Evolutionary conservation across 106 monocot genomes (phyloP), one percentile per base, ranked within the genome.

Genomic region (Dendrobium officinale): DNA sequence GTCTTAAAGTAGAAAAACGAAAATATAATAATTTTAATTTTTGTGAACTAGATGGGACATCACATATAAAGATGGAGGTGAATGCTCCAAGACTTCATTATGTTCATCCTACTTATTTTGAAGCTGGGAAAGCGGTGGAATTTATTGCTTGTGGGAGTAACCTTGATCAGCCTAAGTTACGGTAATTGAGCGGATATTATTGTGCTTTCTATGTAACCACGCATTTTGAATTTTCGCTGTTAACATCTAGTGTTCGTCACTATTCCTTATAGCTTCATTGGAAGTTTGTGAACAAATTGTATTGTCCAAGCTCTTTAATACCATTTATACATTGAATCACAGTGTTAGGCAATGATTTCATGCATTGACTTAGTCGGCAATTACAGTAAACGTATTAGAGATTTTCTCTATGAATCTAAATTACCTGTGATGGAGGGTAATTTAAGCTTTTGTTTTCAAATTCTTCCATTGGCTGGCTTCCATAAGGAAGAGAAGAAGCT

Each of bases 121-220:
- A 94, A 80, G 90, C 90, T 77, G 96, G 96, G 16, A 90, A 97
- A 80, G 85, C 94, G 9, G 80, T 94, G 75, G 92, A 94, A 64
- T 85, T 97, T 88, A 67, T 97, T 85, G 85, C 83, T 68, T 97
- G 92, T 87, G 96, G 96, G 42, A 92, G 92, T 79, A 91, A 87
- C 79, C 90, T 97, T 56, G 84, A 86, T 67, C 96, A 88, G 74
- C 88, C 86, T 41, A 97, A 94, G 73, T 92, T 97, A 86, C 82
- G 90, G 96, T 96, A 90, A 79, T 27, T 55, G 49, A 48, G 11
- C 7, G 76, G 74, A 74, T 7, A 74, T 3, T 74, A 42, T 49
- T 49, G 42, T 27, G 26, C 10, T 76, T 24, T 76, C 49, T 24
- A 1, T 48, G 10, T 26, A 49, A 48, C 2, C 20, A 43, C 43